Evolutionary conservation across 257 asterid species (phyloP).

Genomic region (Solanum megistacrolobum): DNA sequence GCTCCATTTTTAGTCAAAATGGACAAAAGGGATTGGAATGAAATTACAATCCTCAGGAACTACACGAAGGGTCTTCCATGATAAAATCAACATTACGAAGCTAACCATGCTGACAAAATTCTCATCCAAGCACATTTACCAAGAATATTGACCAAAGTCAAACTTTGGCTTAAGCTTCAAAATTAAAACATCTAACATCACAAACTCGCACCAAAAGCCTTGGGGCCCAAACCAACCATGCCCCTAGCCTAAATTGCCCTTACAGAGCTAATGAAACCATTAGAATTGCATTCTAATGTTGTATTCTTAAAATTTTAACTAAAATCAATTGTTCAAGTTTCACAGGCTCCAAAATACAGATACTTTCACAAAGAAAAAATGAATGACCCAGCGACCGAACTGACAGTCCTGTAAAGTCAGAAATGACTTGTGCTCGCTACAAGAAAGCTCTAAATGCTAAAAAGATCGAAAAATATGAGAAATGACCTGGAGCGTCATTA

Average conservation of each 20-base stretch:
- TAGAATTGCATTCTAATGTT: neutral
- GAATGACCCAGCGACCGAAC: too few relatives aligned
- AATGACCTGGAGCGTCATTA: too few relatives aligned
- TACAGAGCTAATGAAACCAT: neutral
- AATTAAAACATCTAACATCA: neutral
- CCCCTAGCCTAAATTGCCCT: neutral
- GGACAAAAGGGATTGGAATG: neutral
- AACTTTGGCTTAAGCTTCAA: neutral
- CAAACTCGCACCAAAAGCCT: neutral
- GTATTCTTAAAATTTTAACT: neutral
- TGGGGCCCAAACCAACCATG: too few relatives aligned
- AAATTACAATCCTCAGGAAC: neutral
- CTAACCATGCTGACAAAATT: neutral
- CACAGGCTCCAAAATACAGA: neutral
- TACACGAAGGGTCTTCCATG: neutral
- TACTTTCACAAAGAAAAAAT: too few relatives aligned
- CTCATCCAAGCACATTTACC: neutral
- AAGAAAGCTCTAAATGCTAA: too few relatives aligned
- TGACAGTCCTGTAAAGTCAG: too few relatives aligned
- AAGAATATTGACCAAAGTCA: neutral
- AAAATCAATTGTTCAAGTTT: neutral
- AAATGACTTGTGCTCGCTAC: too few relatives aligned
- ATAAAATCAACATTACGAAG: too few relatives aligned
- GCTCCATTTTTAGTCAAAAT: neutral
- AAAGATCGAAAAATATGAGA: too few relatives aligned